A percentile compares a stretch with the other conserved stretches of the same genome.
Conservation (phyloP, 306 rosid species). For the Carpinus viminea region DNA sequence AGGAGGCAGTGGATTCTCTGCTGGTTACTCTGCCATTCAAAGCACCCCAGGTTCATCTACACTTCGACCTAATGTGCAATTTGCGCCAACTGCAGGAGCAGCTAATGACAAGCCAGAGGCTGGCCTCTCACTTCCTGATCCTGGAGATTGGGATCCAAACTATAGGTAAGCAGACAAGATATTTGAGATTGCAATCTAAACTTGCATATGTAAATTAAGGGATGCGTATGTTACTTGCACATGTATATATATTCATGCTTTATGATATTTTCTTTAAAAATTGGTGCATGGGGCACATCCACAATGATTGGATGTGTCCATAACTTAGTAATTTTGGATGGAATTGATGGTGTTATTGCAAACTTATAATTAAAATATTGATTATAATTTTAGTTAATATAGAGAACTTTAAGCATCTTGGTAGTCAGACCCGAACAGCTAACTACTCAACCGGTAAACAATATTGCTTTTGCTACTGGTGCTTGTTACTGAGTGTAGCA, state of each 20-base stretch:
- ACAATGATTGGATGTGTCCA: not conserved
- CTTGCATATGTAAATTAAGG: not conserved
- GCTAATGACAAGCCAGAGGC: slow-evolving; percentile 60
- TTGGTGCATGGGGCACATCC: slow-evolving; percentile 18
- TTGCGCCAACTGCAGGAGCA: slow-evolving; percentile 46
- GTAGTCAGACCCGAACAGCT: slow-evolving; percentile 1
- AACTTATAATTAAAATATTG: not conserved
- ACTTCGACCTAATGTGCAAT: slow-evolving; percentile 50
- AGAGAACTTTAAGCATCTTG: not conserved
- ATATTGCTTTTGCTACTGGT: not conserved
- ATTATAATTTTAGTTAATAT: not conserved
- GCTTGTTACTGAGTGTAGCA: not conserved
- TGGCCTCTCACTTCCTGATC: slow-evolving; percentile 73
- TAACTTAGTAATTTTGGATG: not conserved
- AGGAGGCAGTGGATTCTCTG: slow-evolving; percentile 55
- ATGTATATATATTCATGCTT: not conserved
- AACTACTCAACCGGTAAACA: not conserved
- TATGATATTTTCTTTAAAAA: not conserved
- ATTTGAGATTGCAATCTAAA: slow-evolving; percentile 21
- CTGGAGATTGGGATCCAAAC: slow-evolving; percentile 99
- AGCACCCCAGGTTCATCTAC: slow-evolving; percentile 48
- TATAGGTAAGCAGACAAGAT: slow-evolving; percentile 62
- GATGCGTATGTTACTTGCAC: not conserved
- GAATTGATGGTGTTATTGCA: not conserved
- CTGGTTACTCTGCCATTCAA: slow-evolving; percentile 55